A percentile compares a stretch with the other conserved stretches of the same genome.
Evolutionary conservation across 352 stramenopile genomes (phyloP).

Genomic region (Phytopythium oedochilum): DNA sequence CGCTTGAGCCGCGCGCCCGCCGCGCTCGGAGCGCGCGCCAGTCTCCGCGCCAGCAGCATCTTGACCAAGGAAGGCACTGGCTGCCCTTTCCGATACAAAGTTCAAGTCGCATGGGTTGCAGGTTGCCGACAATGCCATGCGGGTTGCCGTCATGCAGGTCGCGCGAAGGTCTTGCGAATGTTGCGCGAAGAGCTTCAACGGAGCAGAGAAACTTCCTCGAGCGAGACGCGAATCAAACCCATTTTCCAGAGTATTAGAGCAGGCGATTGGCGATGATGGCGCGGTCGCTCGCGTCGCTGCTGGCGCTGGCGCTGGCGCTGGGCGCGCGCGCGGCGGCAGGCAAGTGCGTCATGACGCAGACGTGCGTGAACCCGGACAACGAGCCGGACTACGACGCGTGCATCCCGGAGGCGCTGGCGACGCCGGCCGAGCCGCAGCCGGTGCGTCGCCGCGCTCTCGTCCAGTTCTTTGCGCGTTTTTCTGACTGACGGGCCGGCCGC

Average conservation of each 20-base stretch:
- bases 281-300: background rate
- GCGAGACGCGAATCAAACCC: background rate
- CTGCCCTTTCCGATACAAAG: background rate
- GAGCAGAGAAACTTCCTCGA: too few species aligned
- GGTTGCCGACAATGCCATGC: too few species aligned
- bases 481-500: background rate
- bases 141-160: too few species aligned
- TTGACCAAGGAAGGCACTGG: too few species aligned
- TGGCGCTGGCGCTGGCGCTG: background rate
- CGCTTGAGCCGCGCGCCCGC: slow-evolving; percentile 26
- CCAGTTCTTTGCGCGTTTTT: background rate
- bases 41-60: slow-evolving; percentile 9
- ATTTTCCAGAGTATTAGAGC: too few species aligned
- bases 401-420: slow-evolving; percentile 57
- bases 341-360: slow-evolving; percentile 77
- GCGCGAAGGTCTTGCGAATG: background rate
- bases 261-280: too few species aligned
- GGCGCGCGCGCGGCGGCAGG: slow-evolving; percentile 1
- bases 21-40: slow-evolving; percentile 5
- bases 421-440: slow-evolving; percentile 27
- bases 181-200: too few species aligned
- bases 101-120: too few species aligned
- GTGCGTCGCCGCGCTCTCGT: slow-evolving; percentile 12
- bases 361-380: slow-evolving; percentile 70
- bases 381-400: slow-evolving; percentile 63